Conservation (phyloP, 495 filamentous ascomycete species). For the Trichoderma reesei region DNA sequence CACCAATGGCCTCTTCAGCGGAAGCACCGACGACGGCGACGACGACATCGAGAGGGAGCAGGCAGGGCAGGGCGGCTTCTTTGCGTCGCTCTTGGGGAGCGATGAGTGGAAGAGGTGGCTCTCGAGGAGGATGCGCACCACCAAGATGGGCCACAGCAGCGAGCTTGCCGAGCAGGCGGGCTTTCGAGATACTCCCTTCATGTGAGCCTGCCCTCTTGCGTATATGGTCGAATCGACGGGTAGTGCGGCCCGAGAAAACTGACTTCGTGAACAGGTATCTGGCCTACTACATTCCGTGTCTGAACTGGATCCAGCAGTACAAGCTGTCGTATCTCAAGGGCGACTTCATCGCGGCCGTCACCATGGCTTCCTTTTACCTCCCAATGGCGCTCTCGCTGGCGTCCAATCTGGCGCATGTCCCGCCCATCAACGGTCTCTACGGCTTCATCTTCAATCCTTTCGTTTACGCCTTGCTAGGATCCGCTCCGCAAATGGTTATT, state of each 20-base stretch:
- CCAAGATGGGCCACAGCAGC: constrained; percentile 54
- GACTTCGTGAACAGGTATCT: constrained; percentile 55
- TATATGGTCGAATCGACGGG: not conserved
- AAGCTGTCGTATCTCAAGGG: constrained; percentile 69
- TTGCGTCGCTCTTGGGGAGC: constrained; percentile 16
- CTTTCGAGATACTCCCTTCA: constrained; percentile 43
- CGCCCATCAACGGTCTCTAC: constrained; percentile 92
- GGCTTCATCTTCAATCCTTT: constrained; percentile 87
- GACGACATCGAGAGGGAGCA: constrained; percentile 10
- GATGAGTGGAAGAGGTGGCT: constrained; percentile 27
- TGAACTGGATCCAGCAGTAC: constrained; percentile 85
- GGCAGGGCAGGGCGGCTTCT: constrained; percentile 5
- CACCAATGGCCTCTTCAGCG: constrained; percentile 33
- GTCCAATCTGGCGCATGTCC: constrained; percentile 87
- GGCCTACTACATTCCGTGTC: constrained; percentile 84
- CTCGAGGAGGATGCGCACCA: constrained; percentile 34
- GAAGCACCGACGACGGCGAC: constrained; percentile 17
- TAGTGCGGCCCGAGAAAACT: not conserved
- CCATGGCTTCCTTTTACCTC: constrained; percentile 93
- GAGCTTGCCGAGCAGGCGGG: constrained; percentile 52
- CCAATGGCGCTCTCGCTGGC: constrained; percentile 93
- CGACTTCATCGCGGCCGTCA: constrained; percentile 77
- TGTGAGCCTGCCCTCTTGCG: constrained; percentile 36
- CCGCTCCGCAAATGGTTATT: constrained; percentile 85
- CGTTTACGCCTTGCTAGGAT: constrained; percentile 81